phyloP scores from a whole-genome alignment of 192 early-diverging fungal genomes.

The Backusella mclennaniae region DNA sequence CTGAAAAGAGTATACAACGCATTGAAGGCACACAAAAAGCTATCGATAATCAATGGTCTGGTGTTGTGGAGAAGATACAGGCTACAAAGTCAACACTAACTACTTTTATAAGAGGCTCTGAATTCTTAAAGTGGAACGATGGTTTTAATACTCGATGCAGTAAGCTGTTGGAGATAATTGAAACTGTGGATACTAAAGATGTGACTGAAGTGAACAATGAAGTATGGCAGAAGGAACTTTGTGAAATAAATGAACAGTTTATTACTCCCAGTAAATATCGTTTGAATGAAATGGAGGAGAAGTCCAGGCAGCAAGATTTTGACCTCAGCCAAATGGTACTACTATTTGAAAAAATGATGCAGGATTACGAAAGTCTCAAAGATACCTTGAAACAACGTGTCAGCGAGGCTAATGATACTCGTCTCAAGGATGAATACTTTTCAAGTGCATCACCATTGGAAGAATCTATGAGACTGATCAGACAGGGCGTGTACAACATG shows the following conservation, averaged over 20 bases:
- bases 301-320: background rate
- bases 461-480: background rate
- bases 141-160: background rate
- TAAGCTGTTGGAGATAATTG: background rate
- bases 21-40: constrained; percentile 12
- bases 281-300: background rate
- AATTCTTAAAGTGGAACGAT: constrained; percentile 3
- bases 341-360: background rate
- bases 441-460: background rate
- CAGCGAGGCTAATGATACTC: background rate
- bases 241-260: background rate
- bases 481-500: background rate
- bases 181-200: background rate
- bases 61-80: background rate
- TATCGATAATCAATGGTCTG: constrained; percentile 18
- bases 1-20: background rate
- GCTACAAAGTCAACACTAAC: no score
- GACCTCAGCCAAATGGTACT: background rate
- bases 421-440: constrained; percentile 10
- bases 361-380: background rate
- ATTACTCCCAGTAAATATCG: constrained; percentile 1
- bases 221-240: background rate
- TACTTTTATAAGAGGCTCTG: background rate
- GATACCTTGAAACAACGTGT: background rate
- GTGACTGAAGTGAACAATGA: background rate